Percentiles rank a stretch among this genome's conserved stretches.
These are phyloP conservation scores for Trapa incisa DNA, from an alignment of 345 rosid species.

Conservation along the genomic window DNA sequence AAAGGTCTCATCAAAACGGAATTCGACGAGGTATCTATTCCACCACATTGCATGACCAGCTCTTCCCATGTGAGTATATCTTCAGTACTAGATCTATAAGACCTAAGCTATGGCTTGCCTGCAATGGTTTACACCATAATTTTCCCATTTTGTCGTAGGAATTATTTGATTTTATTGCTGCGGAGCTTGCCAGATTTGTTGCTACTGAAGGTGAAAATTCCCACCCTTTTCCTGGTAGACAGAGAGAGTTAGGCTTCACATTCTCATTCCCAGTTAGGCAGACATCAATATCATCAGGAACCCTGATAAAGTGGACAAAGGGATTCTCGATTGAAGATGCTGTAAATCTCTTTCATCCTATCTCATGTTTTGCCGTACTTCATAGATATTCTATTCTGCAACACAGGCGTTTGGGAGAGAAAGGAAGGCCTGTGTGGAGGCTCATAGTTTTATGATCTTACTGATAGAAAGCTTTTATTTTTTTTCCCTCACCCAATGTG, in stretches of 20 bases:
- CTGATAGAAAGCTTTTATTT: too few relatives aligned
- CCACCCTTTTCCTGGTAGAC: constrained; percentile 43
- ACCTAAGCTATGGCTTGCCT: not conserved
- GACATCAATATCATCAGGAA: constrained; percentile 65
- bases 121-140: not conserved
- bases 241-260: constrained; percentile 88
- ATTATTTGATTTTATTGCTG: constrained; percentile 24
- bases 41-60: constrained; percentile 74
- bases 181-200: constrained; percentile 54
- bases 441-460: too few relatives aligned
- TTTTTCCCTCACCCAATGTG: too few relatives aligned
- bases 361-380: not conserved
- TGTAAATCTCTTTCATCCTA: constrained; percentile 15
- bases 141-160: constrained; percentile 22
- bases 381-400: not conserved
- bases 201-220: constrained; percentile 56
- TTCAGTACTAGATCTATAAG: not conserved
- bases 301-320: constrained; percentile 88
- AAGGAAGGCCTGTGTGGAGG: too few relatives aligned
- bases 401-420: not conserved
- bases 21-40: constrained; percentile 72
- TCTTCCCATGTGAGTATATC: constrained; percentile 49
- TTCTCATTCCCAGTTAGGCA: constrained; percentile 90
- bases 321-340: constrained; percentile 80
- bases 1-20: constrained; percentile 56